phyloP scores from a whole-genome alignment of 176 grass and related monocot species.

The Triticum monococcum region DNA sequence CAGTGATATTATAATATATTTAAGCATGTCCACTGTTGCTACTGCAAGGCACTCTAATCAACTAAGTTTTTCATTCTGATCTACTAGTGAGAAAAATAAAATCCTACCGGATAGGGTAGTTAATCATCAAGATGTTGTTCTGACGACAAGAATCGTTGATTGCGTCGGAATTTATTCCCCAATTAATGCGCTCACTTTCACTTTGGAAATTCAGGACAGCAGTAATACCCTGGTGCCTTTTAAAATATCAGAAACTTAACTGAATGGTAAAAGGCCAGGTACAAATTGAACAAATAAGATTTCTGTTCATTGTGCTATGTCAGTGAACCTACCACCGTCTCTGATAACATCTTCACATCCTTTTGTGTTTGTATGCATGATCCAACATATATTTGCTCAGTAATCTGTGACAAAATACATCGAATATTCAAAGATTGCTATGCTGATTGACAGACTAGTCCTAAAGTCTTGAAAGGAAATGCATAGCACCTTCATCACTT shows the following conservation, averaged over 20 bases:
- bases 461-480: constrained; percentile 3
- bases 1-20: not conserved
- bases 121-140: constrained; percentile 89
- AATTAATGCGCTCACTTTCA: constrained; percentile 88
- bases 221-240: constrained; percentile 89
- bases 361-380: constrained; percentile 95
- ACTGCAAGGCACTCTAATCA: not conserved
- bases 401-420: constrained; percentile 56
- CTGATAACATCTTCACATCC: constrained; percentile 85
- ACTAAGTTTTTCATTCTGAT: constrained; percentile 15
- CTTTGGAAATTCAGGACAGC: constrained; percentile 75
- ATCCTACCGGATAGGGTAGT: constrained; percentile 87
- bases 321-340: constrained; percentile 62
- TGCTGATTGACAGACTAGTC: not conserved
- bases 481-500: not conserved
- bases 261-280: not conserved
- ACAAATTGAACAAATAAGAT: constrained; percentile 19
- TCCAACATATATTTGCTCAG: constrained; percentile 93
- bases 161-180: constrained; percentile 52
- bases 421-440: not conserved
- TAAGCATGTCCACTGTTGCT: not conserved
- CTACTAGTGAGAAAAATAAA: not conserved
- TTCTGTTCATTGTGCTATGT: not conserved
- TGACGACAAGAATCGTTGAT: constrained; percentile 75
- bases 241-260: constrained; percentile 47